These are phyloP conservation scores for Monilinia vaccinii-corymbosi DNA, from an alignment of 2,329 filamentous ascomycete species.

Conservation along the genomic window DNA sequence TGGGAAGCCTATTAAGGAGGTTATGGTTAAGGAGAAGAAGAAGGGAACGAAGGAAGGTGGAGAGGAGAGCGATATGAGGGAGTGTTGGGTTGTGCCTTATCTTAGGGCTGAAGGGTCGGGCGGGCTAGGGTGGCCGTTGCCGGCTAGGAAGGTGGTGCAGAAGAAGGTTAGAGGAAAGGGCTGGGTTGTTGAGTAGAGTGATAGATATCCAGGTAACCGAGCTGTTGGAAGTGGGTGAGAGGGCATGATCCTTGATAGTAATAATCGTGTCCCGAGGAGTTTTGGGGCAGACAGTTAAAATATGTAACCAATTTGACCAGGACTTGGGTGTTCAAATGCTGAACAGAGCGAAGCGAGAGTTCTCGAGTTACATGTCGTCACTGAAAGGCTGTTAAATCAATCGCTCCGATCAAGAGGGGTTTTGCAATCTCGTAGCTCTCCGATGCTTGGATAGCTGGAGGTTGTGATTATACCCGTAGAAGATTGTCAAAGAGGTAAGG, in stretches of 20 bases:
- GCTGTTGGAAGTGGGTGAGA: not conserved
- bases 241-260: not conserved
- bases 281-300: not conserved
- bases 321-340: not conserved
- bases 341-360: not conserved
- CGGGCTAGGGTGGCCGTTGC: slow-evolving; percentile 72
- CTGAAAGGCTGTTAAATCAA: not conserved
- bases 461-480: too few species aligned
- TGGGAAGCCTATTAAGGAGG: slow-evolving; percentile 86
- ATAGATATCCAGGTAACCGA: not conserved
- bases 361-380: not conserved
- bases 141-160: slow-evolving; percentile 77
- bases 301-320: not conserved
- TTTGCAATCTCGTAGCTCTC: too few species aligned
- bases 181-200: slow-evolving; percentile 46
- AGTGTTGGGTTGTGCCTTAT: slow-evolving; percentile 77
- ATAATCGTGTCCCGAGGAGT: not conserved
- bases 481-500: too few species aligned
- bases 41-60: slow-evolving; percentile 30
- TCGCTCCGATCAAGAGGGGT: too few species aligned
- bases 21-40: slow-evolving; percentile 32
- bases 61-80: slow-evolving; percentile 43
- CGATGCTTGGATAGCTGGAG: too few species aligned
- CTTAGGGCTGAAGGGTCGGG: slow-evolving; percentile 59
- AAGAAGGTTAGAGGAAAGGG: slow-evolving; percentile 61